phyloP scores from a whole-genome alignment of 768 basidiomycete genomes.

The Mycena latifolia region DNA sequence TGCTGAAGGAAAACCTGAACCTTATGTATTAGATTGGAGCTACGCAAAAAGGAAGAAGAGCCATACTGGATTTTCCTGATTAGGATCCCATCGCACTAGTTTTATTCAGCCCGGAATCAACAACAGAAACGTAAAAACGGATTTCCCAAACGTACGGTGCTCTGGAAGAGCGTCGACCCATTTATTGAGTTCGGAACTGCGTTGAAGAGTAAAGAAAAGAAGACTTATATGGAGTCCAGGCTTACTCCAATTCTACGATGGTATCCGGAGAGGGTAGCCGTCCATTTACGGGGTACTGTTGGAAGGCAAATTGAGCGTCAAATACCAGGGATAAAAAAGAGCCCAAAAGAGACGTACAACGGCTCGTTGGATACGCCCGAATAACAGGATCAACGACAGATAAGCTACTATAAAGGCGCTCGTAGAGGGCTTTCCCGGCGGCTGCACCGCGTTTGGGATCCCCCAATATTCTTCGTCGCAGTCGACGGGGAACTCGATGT shows the following conservation, averaged over 20 bases:
- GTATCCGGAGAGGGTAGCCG: background rate
- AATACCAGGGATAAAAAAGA: too few relatives aligned
- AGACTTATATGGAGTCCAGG: too few relatives aligned
- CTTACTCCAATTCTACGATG: slow-evolving; percentile 25
- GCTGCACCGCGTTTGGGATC: slow-evolving; percentile 3
- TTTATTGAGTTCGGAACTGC: slow-evolving; percentile 12
- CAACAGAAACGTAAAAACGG: background rate
- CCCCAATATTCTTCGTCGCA: slow-evolving; percentile 25
- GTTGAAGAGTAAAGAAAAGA: background rate
- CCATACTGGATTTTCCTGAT: slow-evolving; percentile 23
- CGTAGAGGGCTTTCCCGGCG: slow-evolving; percentile 4
- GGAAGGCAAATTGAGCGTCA: background rate
- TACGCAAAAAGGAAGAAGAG: background rate
- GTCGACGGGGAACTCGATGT: slow-evolving; percentile 73
- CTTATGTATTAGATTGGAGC: background rate
- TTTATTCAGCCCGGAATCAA: background rate
- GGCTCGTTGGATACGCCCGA: slow-evolving; percentile 21
- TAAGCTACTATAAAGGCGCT: slow-evolving; percentile 4
- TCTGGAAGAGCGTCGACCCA: slow-evolving; percentile 26
- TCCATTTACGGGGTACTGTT: slow-evolving; percentile 23
- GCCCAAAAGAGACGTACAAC: slow-evolving; percentile 15
- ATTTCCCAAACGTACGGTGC: slow-evolving; percentile 8
- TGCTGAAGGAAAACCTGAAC: slow-evolving; percentile 30
- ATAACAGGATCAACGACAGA: slow-evolving; percentile 24
- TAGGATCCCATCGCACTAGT: slow-evolving; percentile 32